Evolutionary conservation across 139 green algal genomes (phyloP), one percentile per base, ranked within the genome.

Genomic region (Chloropicon primus): DNA sequence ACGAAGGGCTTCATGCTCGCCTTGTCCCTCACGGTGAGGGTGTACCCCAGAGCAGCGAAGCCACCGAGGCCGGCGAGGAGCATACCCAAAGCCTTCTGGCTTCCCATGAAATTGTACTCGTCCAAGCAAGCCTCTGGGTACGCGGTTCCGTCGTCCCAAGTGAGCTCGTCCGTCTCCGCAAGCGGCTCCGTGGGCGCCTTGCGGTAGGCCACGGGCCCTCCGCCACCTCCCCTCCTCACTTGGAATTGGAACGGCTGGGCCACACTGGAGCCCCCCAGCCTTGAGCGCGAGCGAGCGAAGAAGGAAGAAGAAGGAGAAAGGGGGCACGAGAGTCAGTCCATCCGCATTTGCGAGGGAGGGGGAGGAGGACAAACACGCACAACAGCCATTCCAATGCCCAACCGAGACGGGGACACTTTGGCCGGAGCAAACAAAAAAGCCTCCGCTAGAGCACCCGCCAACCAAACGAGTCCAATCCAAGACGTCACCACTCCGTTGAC

Each of bases 111-210:
- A n/a, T 62, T 17, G 41, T 62, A 72, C 24, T 86, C 28, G 80
- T 93, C 88, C 1, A 93, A 72, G 78, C 78, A 85, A 1, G 88
- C 83, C 80, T 93, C 88, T 1, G 88, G 88, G 27, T 87, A 82
- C 21, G 77, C 80, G 0, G 81, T 92, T 25, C 88, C 88, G 78
- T 93, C 88, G 73, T 93, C 87, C 88, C 88, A 93, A 22, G 78
- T 87, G 75, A 92, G 79, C 80, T 92, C 88, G 72, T 92, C 86
- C 41, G 89, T 54, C 79, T 92, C 88, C 17, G 84, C 77, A 2
- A 92, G 80, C 74, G 41, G 41, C 41, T 62, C 41, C 41, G 41
- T 17, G 41, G 41, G 41, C 41, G 41, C 41, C 41, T 62, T 62
- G 10, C 41, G 5, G 41, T 62, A 62, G 41, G 41, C 41, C 41